A percentile compares a stretch with the other conserved stretches of the same genome.
Conservation (phyloP, 2,329 filamentous ascomycete genomes). For the Grosmannia penicillata region DNA sequence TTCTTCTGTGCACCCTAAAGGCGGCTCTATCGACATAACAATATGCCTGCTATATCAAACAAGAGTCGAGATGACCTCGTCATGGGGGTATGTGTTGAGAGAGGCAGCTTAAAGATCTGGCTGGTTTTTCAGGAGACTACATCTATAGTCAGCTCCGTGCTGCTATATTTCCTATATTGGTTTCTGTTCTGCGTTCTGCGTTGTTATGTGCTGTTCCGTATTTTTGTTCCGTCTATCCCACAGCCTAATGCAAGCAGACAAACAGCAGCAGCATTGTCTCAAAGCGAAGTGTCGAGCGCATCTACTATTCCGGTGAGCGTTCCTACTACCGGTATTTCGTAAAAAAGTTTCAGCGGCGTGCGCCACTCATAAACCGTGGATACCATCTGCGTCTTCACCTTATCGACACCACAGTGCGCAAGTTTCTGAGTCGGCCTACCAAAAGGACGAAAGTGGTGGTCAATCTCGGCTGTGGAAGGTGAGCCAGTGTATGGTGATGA, state of each 20-base stretch:
- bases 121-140: no score
- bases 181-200: neutral
- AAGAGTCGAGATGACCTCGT: slow-evolving; percentile 31
- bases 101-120: no score
- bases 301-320: slow-evolving; percentile 64
- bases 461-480: slow-evolving; percentile 86
- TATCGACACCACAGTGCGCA: slow-evolving; percentile 57
- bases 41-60: slow-evolving; percentile 1
- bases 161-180: no score
- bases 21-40: neutral
- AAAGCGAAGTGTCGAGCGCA: slow-evolving; percentile 79
- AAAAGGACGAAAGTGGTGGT: slow-evolving; percentile 56
- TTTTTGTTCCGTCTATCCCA: no score
- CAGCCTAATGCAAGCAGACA: slow-evolving; percentile 35
- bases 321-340: slow-evolving; percentile 86
- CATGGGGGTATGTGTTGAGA: slow-evolving; percentile 29
- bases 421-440: slow-evolving; percentile 46
- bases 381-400: slow-evolving; percentile 79
- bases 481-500: slow-evolving; percentile 27
- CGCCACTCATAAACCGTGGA: slow-evolving; percentile 81
- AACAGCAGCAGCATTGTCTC: slow-evolving; percentile 88
- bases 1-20: no score
- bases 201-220: no score
- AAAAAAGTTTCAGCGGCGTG: slow-evolving; percentile 63
- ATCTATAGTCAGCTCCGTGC: no score